Conservation (phyloP, 2,329 filamentous ascomycete species). For the Trichophyton verrucosum region DNA sequence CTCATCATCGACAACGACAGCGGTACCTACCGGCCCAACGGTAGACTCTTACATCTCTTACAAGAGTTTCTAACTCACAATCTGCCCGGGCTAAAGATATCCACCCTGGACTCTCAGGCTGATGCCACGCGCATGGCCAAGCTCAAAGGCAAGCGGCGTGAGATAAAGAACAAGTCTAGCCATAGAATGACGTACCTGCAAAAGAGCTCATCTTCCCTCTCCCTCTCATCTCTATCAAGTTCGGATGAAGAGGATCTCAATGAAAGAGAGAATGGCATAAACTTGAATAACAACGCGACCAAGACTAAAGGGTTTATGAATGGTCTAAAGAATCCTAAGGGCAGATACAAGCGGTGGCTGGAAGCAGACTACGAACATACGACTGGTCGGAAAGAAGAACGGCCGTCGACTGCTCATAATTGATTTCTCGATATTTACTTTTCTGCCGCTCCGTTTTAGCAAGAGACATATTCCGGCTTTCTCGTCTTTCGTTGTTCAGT, state of each 20-base stretch:
- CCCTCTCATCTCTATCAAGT: constrained; percentile 35
- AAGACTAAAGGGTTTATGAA: background rate
- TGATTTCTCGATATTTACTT: no score
- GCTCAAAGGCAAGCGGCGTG: constrained; percentile 64
- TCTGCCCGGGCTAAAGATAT: constrained; percentile 63
- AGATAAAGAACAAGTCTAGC: constrained; percentile 55
- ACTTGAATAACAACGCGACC: background rate
- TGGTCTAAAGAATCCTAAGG: constrained; percentile 8
- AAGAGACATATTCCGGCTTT: no score
- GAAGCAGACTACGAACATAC: background rate
- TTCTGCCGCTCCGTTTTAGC: no score
- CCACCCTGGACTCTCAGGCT: constrained; percentile 57
- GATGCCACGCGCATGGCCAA: constrained; percentile 60
- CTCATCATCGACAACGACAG: constrained; percentile 91
- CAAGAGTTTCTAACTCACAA: constrained; percentile 58
- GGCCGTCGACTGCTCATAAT: background rate
- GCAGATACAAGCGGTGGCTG: constrained; percentile 10
- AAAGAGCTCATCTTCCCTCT: constrained; percentile 27
- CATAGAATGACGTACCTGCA: constrained; percentile 44
- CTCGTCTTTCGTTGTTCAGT: no score
- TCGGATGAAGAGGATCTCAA: constrained; percentile 49
- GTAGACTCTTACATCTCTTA: constrained; percentile 58
- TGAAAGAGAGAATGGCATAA: constrained; percentile 13
- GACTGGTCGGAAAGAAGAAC: background rate
- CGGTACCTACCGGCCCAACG: constrained; percentile 83